A percentile compares a stretch with the other conserved stretches of the same genome.
These are phyloP conservation scores for Candida tunisiensis DNA, from an alignment of 1,139 yeast species.

Conservation along the genomic window DNA sequence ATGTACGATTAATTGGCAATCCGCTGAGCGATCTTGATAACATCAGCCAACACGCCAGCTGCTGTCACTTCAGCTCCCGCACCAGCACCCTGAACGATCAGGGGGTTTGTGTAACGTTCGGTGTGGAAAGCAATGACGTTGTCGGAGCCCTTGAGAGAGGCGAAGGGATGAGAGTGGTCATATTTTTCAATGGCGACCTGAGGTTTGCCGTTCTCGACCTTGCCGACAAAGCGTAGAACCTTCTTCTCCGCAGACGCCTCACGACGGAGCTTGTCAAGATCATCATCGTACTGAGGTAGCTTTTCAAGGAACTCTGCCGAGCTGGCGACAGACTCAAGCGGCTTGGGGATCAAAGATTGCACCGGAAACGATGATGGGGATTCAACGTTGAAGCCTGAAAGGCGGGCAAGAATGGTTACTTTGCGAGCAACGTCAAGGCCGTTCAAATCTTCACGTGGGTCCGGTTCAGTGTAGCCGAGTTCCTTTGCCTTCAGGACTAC, in stretches of 20 bases:
- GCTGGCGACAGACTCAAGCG: slow-evolving; percentile 54
- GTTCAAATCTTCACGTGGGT: slow-evolving; percentile 95
- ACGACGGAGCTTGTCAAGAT: slow-evolving; percentile 57
- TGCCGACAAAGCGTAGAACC: slow-evolving; percentile 87
- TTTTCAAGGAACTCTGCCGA: slow-evolving; percentile 66
- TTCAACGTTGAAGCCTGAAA: slow-evolving; percentile 70
- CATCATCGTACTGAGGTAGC: slow-evolving; percentile 69
- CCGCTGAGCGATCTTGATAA: slow-evolving; percentile 82
- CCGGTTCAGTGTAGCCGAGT: slow-evolving; percentile 96
- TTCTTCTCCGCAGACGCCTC: slow-evolving; percentile 73
- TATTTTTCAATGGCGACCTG: slow-evolving; percentile 76
- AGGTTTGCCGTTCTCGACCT: slow-evolving; percentile 48
- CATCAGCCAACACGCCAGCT: slow-evolving; percentile 92
- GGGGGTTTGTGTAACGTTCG: slow-evolving; percentile 80
- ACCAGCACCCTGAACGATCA: slow-evolving; percentile 93
- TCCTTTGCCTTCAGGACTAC: slow-evolving; percentile 77
- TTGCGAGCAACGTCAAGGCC: slow-evolving; percentile 98
- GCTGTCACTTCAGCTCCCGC: slow-evolving; percentile 99
- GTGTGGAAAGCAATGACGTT: slow-evolving; percentile 87
- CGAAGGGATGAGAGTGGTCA: slow-evolving; percentile 83
- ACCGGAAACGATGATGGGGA: slow-evolving; percentile 96
- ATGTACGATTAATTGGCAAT: slow-evolving; percentile 21
- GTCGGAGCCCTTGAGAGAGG: slow-evolving; percentile 88
- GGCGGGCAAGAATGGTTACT: slow-evolving; percentile 87
- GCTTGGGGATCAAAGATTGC: slow-evolving; percentile 79